These are phyloP conservation scores for Mycena sp. DNA, from an alignment of 1,284 basidiomycete species.

Conservation along the genomic window DNA sequence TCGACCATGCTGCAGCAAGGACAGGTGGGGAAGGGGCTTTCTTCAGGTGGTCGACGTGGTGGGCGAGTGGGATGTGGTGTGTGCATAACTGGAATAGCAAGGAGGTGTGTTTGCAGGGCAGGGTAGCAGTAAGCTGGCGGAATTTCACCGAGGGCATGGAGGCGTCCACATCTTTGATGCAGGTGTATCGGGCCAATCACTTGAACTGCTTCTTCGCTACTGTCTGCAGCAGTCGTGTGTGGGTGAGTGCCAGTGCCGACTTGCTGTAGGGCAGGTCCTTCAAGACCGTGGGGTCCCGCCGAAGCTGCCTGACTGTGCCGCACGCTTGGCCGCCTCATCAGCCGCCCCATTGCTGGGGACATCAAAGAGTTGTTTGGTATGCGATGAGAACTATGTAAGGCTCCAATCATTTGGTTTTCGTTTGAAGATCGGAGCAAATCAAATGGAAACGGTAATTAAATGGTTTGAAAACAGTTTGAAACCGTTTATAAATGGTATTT, in stretches of 20 bases:
- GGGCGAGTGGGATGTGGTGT: neutral
- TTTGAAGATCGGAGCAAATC: too few species aligned
- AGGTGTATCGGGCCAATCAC: neutral
- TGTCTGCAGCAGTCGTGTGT: neutral
- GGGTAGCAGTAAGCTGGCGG: neutral
- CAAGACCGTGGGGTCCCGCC: neutral
- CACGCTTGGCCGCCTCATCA: too few species aligned
- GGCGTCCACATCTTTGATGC: neutral
- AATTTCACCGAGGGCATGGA: neutral
- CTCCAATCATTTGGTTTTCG: too few species aligned
- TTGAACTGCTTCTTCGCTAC: neutral
- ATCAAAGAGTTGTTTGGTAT: too few species aligned
- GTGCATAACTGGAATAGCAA: slow-evolving; percentile 5
- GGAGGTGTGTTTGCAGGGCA: slow-evolving; percentile 1
- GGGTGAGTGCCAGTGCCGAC: neutral
- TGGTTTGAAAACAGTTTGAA: too few species aligned
- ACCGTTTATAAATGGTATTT: too few species aligned
- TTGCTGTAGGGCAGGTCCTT: neutral
- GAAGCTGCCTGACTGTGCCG: neutral
- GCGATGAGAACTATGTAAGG: too few species aligned
- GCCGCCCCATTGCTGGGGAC: too few species aligned
- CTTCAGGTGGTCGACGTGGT: neutral
- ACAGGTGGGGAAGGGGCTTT: neutral
- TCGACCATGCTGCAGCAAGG: neutral
- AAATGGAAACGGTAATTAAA: too few species aligned